A percentile compares a stretch with the other conserved stretches of the same genome.
Conservation (phyloP, 768 basidiomycete species). For the Boletales sp. region DNA sequence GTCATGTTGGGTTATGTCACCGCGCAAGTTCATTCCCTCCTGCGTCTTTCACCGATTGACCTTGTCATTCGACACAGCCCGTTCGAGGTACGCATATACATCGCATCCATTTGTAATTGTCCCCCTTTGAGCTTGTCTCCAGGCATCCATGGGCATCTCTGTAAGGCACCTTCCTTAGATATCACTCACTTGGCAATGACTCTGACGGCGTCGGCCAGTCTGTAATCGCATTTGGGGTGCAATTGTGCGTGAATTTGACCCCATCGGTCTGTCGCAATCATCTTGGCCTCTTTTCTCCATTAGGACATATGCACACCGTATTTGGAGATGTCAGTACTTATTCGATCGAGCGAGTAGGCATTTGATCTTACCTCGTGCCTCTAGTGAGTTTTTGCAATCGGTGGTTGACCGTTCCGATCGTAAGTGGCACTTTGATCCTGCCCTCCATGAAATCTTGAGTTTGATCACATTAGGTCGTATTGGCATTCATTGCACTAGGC, state of each 20-base stretch:
- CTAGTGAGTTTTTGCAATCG: conserved; percentile 32
- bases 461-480: conserved; percentile 14
- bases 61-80: conserved; percentile 7
- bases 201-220: conserved; percentile 18
- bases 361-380: background rate
- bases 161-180: conserved; percentile 8
- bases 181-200: background rate
- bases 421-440: conserved; percentile 13
- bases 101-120: background rate
- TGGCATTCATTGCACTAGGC: conserved; percentile 31
- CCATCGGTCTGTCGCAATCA: background rate
- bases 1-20: conserved; percentile 27
- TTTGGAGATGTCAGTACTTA: conserved; percentile 33
- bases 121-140: background rate
- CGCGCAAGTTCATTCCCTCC: conserved; percentile 11
- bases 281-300: conserved; percentile 3
- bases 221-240: conserved; percentile 33
- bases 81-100: conserved; percentile 22
- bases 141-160: conserved; percentile 37
- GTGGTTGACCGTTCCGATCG: conserved; percentile 30
- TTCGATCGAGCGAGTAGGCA: background rate
- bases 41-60: background rate
- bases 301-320: conserved; percentile 36
- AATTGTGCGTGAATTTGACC: conserved; percentile 23
- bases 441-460: background rate